Evolutionary conservation across 305 asterid genomes (phyloP).

Genomic region (Solanum hybrid): DNA sequence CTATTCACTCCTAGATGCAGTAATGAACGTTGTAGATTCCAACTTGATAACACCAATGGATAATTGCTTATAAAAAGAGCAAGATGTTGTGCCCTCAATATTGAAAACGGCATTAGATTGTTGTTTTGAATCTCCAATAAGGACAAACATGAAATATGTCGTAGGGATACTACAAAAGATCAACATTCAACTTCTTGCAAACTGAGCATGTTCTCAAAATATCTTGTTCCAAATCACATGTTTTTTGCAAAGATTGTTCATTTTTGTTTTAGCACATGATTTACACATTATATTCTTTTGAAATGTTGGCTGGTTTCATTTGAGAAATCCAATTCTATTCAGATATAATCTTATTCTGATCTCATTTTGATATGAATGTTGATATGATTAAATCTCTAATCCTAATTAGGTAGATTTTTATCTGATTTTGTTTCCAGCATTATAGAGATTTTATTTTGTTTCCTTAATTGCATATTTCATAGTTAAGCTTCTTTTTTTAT

Average conservation of each 20-base stretch:
- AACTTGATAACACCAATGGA: background rate
- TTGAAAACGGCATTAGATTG: background rate
- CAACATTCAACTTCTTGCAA: background rate
- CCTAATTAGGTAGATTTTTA: background rate
- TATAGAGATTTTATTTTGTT: background rate
- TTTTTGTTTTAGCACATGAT: background rate
- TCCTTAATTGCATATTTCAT: background rate
- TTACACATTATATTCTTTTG: background rate
- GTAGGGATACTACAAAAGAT: background rate
- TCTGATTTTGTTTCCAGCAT: background rate
- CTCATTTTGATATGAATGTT: no score
- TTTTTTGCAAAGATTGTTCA: background rate
- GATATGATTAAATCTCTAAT: background rate
- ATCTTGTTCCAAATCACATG: no score
- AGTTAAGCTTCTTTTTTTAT: no score
- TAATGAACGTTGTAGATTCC: background rate
- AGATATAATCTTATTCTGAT: no score
- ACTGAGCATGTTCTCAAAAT: background rate
- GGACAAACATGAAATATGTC: background rate
- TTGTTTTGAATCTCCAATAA: background rate
- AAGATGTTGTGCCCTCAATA: background rate
- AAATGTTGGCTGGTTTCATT: background rate
- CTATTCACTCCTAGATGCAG: background rate
- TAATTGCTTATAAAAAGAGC: background rate
- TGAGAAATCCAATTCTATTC: background rate